A percentile compares a stretch with the other conserved stretches of the same genome.
These are phyloP conservation scores for Zymoseptoria brevis DNA, from an alignment of 2,329 filamentous ascomycete genomes.

Conservation along the genomic window DNA sequence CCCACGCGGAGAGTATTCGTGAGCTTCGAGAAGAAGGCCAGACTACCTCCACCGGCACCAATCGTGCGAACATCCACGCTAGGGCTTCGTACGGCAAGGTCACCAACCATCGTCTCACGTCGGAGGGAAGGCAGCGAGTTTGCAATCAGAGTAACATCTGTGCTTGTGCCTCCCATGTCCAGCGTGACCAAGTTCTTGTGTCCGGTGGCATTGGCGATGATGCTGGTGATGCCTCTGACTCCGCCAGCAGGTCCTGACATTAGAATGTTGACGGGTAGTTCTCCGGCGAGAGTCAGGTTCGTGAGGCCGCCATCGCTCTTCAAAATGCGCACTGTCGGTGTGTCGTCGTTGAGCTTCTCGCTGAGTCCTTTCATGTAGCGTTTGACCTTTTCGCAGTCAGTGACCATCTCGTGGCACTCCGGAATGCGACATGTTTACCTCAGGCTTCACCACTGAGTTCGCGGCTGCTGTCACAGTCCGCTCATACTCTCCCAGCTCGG, in stretches of 20 bases:
- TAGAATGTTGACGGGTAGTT: constrained; percentile 21
- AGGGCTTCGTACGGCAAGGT: constrained; percentile 21
- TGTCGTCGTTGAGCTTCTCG: constrained; percentile 20
- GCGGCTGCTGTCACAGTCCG: constrained; percentile 21
- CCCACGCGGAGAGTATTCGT: constrained; percentile 22
- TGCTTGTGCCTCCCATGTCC: constrained; percentile 23
- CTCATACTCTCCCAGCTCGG: constrained; percentile 24
- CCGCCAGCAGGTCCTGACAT: constrained; percentile 25
- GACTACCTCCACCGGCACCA: constrained; percentile 21
- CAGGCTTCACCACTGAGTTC: constrained; percentile 23
- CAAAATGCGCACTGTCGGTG: constrained; percentile 19
- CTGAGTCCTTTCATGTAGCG: constrained; percentile 19
- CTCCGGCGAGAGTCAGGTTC: constrained; percentile 18
- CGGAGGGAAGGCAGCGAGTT: constrained; percentile 19
- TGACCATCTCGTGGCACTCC: background rate
- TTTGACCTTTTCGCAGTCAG: constrained; percentile 10
- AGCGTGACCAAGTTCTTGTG: constrained; percentile 23
- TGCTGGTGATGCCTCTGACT: constrained; percentile 21
- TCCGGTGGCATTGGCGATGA: constrained; percentile 21
- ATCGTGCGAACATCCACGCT: constrained; percentile 22
- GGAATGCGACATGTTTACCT: background rate
- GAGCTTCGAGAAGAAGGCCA: constrained; percentile 21
- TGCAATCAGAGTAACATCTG: constrained; percentile 21
- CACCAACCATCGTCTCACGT: constrained; percentile 22
- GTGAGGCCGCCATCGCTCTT: constrained; percentile 23